Evolutionary conservation across 345 rosid genomes (phyloP).

Genomic region (Salix caprea): DNA sequence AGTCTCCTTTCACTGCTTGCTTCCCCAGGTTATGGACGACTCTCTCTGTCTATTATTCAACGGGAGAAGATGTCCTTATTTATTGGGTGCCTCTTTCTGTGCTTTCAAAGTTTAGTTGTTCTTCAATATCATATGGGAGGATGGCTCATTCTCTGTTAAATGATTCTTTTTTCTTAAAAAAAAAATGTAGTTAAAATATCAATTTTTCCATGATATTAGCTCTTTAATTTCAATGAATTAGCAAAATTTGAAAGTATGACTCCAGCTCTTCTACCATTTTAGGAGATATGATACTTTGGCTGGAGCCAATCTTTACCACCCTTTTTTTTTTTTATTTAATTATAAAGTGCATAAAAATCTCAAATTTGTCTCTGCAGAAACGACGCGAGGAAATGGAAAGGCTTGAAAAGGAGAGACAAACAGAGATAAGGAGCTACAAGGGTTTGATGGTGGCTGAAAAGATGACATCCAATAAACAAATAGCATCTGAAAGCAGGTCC

Average conservation of each 20-base stretch:
- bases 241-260: background rate
- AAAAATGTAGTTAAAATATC: background rate
- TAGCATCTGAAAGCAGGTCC: slow-evolving; percentile 75
- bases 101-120: background rate
- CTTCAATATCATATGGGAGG: background rate
- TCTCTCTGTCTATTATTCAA: background rate
- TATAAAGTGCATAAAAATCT: background rate
- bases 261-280: background rate
- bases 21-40: background rate
- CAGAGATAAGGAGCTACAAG: slow-evolving; percentile 93
- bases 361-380: slow-evolving; percentile 46
- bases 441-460: slow-evolving; percentile 92
- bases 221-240: background rate
- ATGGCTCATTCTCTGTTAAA: background rate
- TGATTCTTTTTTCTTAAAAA: background rate
- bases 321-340: background rate
- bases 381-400: slow-evolving; percentile 83
- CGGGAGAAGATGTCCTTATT: background rate
- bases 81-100: background rate
- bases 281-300: background rate
- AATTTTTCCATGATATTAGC: background rate
- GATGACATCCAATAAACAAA: slow-evolving; percentile 92
- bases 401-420: slow-evolving; percentile 89
- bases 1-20: background rate
- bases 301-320: background rate